phyloP scores from a whole-genome alignment of 306 rosid genomes.

The Glycine tomentella region DNA sequence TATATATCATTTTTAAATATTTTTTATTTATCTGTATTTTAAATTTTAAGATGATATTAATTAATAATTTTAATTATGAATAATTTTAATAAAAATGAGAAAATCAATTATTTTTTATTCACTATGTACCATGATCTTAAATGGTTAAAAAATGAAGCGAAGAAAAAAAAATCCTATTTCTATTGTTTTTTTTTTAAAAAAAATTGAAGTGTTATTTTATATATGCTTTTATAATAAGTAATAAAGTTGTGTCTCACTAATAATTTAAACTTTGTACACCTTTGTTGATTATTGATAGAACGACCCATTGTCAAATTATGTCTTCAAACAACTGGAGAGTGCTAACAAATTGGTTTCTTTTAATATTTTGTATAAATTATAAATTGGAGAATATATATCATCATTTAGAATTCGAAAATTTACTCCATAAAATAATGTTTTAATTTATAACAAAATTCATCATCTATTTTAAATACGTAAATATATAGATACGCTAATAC shows the following conservation, averaged over 20 bases:
- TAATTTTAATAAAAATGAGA: not conserved
- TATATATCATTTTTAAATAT: too few species aligned
- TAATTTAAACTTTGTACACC: not conserved
- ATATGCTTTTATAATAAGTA: not conserved
- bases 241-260: not conserved
- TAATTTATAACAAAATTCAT: not conserved
- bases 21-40: too few species aligned
- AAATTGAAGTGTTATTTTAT: too few species aligned
- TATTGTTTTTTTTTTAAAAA: too few species aligned
- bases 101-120: not conserved
- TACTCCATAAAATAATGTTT: not conserved
- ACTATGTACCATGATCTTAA: not conserved
- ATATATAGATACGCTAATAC: not conserved
- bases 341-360: too few species aligned
- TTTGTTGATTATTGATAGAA: not conserved
- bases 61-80: too few species aligned
- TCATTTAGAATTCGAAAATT: not conserved
- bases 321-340: too few species aligned
- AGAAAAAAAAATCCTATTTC: not conserved
- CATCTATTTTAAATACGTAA: not conserved
- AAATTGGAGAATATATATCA: not conserved
- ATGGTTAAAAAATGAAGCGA: not conserved
- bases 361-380: not conserved
- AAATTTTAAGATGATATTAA: too few species aligned
- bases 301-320: too few species aligned